Evolutionary conservation across 371 early-diverging fungal genomes (phyloP), one percentile per base, ranked within the genome.

Genomic region (Mortierella sp.): DNA sequence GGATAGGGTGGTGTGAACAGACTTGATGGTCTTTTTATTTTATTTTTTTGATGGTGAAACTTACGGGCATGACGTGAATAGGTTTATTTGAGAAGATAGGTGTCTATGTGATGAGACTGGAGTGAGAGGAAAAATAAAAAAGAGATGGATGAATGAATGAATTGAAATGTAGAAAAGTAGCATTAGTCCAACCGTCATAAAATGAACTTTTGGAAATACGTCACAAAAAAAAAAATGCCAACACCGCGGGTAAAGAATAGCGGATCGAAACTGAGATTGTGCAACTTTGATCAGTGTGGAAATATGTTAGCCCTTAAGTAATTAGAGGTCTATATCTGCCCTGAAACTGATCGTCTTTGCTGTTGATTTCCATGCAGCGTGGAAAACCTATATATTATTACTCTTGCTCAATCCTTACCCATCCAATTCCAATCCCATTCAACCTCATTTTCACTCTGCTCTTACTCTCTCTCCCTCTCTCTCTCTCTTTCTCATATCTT

Each of bases 51-150:
- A 13, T 37, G 40, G 40, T 37, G 40, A 13, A 37, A 73, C 68
- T 73, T 66, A 66, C 68, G 40, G 74, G 74, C 74, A 73, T 67
- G 57, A 42, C 58, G 63, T 34, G 15, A 32, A n/a, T n/a, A 34
- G 57, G n/a, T 31, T 2, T 22, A 34, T 34, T 6, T 32, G 22
- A 26, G 37, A 54, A 49, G 17, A 13, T 40, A 19, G 43, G 55
- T 19, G 51, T 29, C n/a, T 54, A 42, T 34, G 15, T 15, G 37
- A 9, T 17, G 37, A 63, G n/a, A 15, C 53, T 47, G 23, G 28
- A 58, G 32, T n/a, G 58, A 26, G n/a, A 12, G 53, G 2, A 49
- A 19, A 49, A n/a, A 49, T 49, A 49, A 29, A 28, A 28, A 53
- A 4, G 53, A 9, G 19, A 53, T 53, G 53, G 3, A 23, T 8